Conservation (phyloP, 192 early-diverging fungal species). For the Jimgerdemannia lactiflua region DNA sequence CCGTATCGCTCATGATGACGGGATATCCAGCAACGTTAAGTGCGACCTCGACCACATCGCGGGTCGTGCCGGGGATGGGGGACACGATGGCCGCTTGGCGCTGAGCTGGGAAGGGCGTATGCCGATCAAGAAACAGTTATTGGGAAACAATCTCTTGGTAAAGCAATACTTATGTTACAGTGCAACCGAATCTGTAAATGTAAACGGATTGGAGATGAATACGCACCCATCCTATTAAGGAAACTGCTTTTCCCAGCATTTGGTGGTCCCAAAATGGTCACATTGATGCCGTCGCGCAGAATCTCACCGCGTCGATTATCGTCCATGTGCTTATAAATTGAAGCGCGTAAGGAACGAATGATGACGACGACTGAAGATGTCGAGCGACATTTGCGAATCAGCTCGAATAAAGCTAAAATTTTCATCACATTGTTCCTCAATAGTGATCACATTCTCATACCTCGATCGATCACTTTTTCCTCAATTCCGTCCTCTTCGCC, state of each 20-base stretch:
- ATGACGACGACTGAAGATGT: background rate
- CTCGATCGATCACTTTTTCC: slow-evolving; percentile 56
- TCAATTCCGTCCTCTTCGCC: slow-evolving; percentile 81
- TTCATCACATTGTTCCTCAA: no score
- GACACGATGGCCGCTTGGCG: slow-evolving; percentile 76
- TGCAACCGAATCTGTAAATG: no score
- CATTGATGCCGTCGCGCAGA: slow-evolving; percentile 62
- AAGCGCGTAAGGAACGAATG: slow-evolving; percentile 6
- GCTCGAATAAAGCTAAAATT: no score
- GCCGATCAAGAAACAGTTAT: background rate
- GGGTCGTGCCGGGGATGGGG: slow-evolving; percentile 69
- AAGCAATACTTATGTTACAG: no score
- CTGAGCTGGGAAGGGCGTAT: slow-evolving; percentile 41
- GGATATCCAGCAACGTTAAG: slow-evolving; percentile 76
- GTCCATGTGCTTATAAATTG: slow-evolving; percentile 46
- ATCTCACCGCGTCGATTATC: slow-evolving; percentile 72
- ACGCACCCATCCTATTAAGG: slow-evolving; percentile 60
- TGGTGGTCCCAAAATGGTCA: slow-evolving; percentile 71
- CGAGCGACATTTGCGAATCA: no score
- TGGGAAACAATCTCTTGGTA: no score
- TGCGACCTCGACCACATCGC: slow-evolving; percentile 73
- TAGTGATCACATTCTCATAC: slow-evolving; percentile 15
- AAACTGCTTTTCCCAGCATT: slow-evolving; percentile 80
- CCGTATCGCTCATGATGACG: slow-evolving; percentile 71
- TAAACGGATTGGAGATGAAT: background rate